Evolutionary conservation across 1,284 basidiomycete genomes (phyloP).

Genomic region (Pseudozyma sp.): DNA sequence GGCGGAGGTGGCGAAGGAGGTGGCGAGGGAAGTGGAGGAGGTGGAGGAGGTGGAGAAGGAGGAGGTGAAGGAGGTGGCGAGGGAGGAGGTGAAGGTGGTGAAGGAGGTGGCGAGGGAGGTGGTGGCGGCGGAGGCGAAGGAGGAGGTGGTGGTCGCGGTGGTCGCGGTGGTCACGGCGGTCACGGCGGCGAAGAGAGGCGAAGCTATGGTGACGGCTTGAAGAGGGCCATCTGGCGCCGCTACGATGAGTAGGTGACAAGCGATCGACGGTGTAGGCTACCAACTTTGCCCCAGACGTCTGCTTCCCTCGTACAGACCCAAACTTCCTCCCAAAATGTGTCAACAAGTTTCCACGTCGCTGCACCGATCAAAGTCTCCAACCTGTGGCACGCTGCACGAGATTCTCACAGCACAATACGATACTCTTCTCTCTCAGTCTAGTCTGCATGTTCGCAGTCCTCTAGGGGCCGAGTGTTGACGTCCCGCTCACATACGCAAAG

Average conservation of each 20-base stretch:
- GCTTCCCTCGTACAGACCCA: no score
- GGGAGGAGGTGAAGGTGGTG: background rate
- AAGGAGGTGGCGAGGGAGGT: background rate
- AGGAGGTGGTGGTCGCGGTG: background rate
- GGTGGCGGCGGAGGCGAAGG: slow-evolving; percentile 1
- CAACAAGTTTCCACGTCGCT: no score
- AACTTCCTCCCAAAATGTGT: no score
- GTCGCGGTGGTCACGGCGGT: background rate
- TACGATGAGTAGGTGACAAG: slow-evolving; percentile 16
- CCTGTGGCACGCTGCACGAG: no score
- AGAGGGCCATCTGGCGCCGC: slow-evolving; percentile 19
- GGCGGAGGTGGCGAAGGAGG: background rate
- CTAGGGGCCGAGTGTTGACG: no score
- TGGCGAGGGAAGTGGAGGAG: background rate
- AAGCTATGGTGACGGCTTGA: slow-evolving; percentile 3
- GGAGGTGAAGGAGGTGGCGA: slow-evolving; percentile 3
- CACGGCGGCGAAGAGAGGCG: background rate
- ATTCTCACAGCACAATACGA: no score
- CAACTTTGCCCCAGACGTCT: no score
- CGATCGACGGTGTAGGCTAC: no score
- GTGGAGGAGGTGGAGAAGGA: slow-evolving; percentile 1
- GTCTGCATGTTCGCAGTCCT: no score
- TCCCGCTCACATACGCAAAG: background rate
- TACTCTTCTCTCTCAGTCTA: no score
- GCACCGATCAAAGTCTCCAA: no score